Conservation (phyloP, 2,329 filamentous ascomycete genomes). For the Colletotrichum sp. region DNA sequence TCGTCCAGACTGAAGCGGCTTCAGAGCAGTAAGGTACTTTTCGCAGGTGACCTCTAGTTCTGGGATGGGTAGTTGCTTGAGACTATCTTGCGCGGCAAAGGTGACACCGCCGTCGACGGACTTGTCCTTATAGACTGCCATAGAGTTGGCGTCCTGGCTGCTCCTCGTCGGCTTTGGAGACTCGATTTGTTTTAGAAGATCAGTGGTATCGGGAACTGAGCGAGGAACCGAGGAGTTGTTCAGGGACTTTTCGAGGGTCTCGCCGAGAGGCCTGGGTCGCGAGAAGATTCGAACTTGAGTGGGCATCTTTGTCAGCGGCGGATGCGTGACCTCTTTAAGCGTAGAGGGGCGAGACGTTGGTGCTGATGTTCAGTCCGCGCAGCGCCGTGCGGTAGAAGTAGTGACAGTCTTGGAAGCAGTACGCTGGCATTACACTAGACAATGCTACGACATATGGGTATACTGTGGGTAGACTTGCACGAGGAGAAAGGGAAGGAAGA, state of each 20-base stretch:
- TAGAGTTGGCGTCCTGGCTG: slow-evolving; percentile 39
- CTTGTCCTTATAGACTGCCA: slow-evolving; percentile 58
- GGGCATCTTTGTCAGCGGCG: slow-evolving; percentile 35
- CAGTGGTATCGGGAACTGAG: slow-evolving; percentile 41
- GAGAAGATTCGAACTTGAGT: slow-evolving; percentile 48
- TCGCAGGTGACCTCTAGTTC: slow-evolving; percentile 80
- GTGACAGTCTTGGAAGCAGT: slow-evolving; percentile 85
- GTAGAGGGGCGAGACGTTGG: slow-evolving; percentile 78
- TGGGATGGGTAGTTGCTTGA: slow-evolving; percentile 92
- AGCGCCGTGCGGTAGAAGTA: slow-evolving; percentile 92
- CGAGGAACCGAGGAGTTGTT: slow-evolving; percentile 43
- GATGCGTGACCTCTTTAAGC: slow-evolving; percentile 51
- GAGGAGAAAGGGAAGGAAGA: not conserved
- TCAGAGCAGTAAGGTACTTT: slow-evolving; percentile 80
- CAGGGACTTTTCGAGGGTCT: slow-evolving; percentile 62
- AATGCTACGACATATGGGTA: slow-evolving; percentile 13
- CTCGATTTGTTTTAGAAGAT: slow-evolving; percentile 15
- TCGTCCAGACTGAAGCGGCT: slow-evolving; percentile 78
- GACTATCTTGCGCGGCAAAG: slow-evolving; percentile 84
- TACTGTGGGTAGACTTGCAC: not conserved
- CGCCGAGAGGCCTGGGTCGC: slow-evolving; percentile 74
- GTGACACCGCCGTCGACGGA: slow-evolving; percentile 76
- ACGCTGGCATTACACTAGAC: slow-evolving; percentile 74
- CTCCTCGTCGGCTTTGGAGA: not conserved
- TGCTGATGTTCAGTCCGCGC: slow-evolving; percentile 84